Base-by-base conservation (phyloP, 2,329 filamentous ascomycete species). In the Xylariaceae sp. region DNA sequence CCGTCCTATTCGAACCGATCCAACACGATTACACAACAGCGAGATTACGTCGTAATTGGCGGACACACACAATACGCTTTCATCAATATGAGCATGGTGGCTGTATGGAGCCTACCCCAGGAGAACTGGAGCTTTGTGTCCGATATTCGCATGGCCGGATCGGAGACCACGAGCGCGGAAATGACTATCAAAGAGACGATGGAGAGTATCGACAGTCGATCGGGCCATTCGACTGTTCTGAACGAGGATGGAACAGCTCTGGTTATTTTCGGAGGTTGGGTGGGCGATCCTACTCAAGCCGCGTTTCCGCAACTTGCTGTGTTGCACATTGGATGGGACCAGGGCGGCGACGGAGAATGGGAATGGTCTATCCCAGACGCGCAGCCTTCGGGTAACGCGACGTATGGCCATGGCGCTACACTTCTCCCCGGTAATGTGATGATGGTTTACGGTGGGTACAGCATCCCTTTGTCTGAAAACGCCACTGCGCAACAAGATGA, bases 31-130 rank as follows among this genome's bases (percentile, higher is more conserved):
- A 88, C 85, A 3, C 88, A 92, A 70, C 85, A 92, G 70, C 86
- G 88, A 63, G 87, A 87, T 66, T 93, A 90, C 65, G 84, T 96
- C 10, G 76, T 97, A 18, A 77, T 97, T 13, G 93, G 92, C 47
- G 93, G 93, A 0, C 92, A 97, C 71, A 96, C 92, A 0, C 80
- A 85, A 66, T 74, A 78, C 13, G 92, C 92, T 0, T 97, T 96
- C 71, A 87, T 97, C 75, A 96, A 97, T 72, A 97, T 96, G 88
- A 95, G 90, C 58, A 90, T 91, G 49, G 84, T 93, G 1, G 93
- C 92, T 0, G 77, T 97, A 1, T 96, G 92, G 80, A 92, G 86
- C 56, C 78, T 97, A 5, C 93, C 93, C 0, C 88, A 95, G 68
- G 86, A 92, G 69, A 87, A 83, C 56, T 97, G 93, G 93, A 88